Conservation (phyloP, 331 rosid species). For the Quercus lobata region DNA sequence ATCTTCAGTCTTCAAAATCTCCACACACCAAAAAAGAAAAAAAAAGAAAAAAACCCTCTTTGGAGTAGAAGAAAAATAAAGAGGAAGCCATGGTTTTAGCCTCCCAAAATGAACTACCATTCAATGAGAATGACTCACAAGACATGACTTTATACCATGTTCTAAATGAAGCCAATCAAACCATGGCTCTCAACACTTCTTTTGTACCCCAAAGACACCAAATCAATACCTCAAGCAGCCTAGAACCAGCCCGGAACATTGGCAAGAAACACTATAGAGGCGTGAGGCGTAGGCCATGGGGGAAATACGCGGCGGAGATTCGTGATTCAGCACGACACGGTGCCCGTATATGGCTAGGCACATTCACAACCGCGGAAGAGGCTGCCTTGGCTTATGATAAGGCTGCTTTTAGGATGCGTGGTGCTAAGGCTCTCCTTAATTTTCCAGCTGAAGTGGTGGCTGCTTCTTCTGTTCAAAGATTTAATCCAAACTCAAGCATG, state of each 20-base stretch:
- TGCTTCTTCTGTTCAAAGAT: conserved; percentile 25
- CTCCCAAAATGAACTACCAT: conserved; percentile 64
- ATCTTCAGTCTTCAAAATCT: conserved; percentile 13
- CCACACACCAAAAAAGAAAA: neutral
- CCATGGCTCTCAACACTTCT: conserved; percentile 30
- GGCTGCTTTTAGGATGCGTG: conserved; percentile 85
- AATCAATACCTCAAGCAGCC: conserved; percentile 6
- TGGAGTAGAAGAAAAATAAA: neutral
- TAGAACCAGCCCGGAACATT: conserved; percentile 29
- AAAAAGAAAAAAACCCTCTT: too few relatives aligned
- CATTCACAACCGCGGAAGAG: conserved; percentile 81
- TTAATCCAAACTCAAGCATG: neutral
- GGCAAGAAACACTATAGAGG: conserved; percentile 82
- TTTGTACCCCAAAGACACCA: conserved; percentile 26
- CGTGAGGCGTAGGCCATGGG: conserved; percentile 87
- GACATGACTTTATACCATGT: conserved; percentile 85
- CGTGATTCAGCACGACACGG: conserved; percentile 74
- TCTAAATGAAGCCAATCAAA: conserved; percentile 59
- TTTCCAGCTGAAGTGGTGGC: conserved; percentile 61
- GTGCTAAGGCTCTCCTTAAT: conserved; percentile 73
- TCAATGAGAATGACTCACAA: conserved; percentile 82
- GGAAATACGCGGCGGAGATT: conserved; percentile 91
- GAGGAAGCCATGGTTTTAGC: conserved; percentile 25
- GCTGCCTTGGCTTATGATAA: conserved; percentile 91
- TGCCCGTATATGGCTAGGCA: conserved; percentile 82